These are phyloP conservation scores for Hanseniaspora taiwanica DNA, from an alignment of 805 yeast species.

Conservation along the genomic window DNA sequence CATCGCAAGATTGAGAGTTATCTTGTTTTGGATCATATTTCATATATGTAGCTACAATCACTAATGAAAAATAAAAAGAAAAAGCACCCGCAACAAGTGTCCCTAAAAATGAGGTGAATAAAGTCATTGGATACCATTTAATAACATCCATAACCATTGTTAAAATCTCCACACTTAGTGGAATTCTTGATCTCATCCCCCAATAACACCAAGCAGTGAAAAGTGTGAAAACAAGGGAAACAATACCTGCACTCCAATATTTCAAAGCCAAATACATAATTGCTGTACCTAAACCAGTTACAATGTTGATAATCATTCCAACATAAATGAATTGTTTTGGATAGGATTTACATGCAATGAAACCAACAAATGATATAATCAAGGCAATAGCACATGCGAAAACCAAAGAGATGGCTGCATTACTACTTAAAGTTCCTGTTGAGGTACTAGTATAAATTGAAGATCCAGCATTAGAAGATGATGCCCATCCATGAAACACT, in stretches of 20 bases:
- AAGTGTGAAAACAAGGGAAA: constrained; percentile 51
- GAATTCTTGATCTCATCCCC: constrained; percentile 57
- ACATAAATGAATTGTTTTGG: constrained; percentile 56
- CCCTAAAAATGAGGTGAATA: constrained; percentile 49
- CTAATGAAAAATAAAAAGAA: constrained; percentile 49
- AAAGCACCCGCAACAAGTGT: constrained; percentile 47
- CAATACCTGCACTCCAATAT: constrained; percentile 73
- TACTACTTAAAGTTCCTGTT: constrained; percentile 58
- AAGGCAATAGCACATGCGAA: constrained; percentile 51
- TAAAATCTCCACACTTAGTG: constrained; percentile 58
- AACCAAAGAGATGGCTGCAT: constrained; percentile 56
- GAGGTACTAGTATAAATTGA: constrained; percentile 43
- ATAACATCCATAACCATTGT: constrained; percentile 67
- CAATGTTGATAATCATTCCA: constrained; percentile 54
- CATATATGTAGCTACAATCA: constrained; percentile 63
- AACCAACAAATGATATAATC: constrained; percentile 41
- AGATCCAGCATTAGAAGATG: constrained; percentile 43
- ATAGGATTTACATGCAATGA: constrained; percentile 46
- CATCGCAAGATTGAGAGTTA: constrained; percentile 37
- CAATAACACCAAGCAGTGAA: constrained; percentile 61
- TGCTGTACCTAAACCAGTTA: constrained; percentile 62
- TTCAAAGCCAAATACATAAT: constrained; percentile 54
- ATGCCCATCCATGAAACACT: constrained; percentile 49
- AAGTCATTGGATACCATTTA: constrained; percentile 55
- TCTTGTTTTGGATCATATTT: constrained; percentile 49